These are phyloP conservation scores for Knoxia roxburghii DNA, from an alignment of 257 asterid genomes.

Conservation along the genomic window DNA sequence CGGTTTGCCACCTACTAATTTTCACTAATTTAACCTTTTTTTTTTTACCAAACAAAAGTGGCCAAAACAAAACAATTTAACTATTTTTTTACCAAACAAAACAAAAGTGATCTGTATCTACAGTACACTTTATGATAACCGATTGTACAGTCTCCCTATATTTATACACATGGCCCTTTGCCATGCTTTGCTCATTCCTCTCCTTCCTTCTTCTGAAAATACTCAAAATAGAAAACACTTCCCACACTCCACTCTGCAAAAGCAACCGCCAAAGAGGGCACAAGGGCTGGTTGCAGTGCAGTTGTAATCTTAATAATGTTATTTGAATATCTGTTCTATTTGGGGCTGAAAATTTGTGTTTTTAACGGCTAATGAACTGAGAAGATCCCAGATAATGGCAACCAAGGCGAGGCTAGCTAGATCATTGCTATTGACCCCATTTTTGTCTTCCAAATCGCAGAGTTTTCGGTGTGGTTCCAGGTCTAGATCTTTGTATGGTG, in stretches of 20 bases:
- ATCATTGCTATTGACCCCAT: conserved; percentile 3
- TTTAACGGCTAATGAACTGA: not conserved
- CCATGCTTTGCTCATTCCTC: too few species aligned
- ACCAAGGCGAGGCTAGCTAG: conserved; percentile 6
- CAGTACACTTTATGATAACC: too few species aligned
- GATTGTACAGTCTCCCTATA: too few species aligned
- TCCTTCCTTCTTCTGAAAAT: too few species aligned
- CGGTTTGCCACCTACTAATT: too few species aligned
- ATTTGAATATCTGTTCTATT: not conserved
- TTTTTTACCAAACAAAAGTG: too few species aligned
- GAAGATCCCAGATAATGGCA: conserved; percentile 1
- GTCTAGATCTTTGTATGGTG: not conserved
- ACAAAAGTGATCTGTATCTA: too few species aligned
- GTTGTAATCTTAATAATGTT: not conserved
- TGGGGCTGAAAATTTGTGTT: not conserved
- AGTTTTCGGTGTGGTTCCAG: not conserved
- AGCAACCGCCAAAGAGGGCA: not conserved
- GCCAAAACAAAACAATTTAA: too few species aligned
- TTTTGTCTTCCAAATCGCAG: conserved; percentile 3
- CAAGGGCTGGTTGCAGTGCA: not conserved
- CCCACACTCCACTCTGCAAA: not conserved
- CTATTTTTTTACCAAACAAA: too few species aligned
- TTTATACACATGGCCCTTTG: too few species aligned
- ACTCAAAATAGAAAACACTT: too few species aligned
- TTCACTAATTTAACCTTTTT: too few species aligned